Percentiles rank a stretch among this genome's conserved stretches.
Evolutionary conservation across 1,284 basidiomycete genomes (phyloP).

Genomic region (Meripilus lineatus): DNA sequence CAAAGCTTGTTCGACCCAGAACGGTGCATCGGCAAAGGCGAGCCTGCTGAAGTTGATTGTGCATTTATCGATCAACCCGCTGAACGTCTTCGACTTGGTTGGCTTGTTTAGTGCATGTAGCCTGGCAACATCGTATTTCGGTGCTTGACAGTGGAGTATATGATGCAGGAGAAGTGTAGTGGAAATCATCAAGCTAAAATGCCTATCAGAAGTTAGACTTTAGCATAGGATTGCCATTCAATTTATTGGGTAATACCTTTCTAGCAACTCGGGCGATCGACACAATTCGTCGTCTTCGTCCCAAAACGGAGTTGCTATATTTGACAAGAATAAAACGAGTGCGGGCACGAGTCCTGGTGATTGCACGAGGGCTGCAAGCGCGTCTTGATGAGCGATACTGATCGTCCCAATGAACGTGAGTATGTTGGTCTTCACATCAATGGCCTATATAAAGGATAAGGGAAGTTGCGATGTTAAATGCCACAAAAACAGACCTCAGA

Average conservation of each 20-base stretch:
- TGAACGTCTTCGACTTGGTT: conserved; percentile 54
- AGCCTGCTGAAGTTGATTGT: conserved; percentile 71
- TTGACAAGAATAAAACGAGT: conserved; percentile 48
- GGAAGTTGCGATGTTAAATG: too few relatives aligned
- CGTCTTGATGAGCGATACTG: conserved; percentile 47
- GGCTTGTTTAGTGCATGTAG: conserved; percentile 48
- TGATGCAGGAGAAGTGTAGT: conserved; percentile 56
- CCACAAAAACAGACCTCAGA: too few relatives aligned
- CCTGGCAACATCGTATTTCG: conserved; percentile 46
- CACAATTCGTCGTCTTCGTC: conserved; percentile 48
- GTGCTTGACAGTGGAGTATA: conserved; percentile 44
- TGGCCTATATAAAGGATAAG: too few relatives aligned
- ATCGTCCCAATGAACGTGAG: conserved; percentile 54
- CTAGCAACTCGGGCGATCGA: too few relatives aligned
- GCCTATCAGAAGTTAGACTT: too few relatives aligned
- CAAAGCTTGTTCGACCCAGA: conserved; percentile 47
- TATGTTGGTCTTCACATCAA: conserved; percentile 45
- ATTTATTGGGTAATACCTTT: too few relatives aligned
- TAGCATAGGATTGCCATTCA: too few relatives aligned
- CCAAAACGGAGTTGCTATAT: conserved; percentile 54
- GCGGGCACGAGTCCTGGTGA: conserved; percentile 57
- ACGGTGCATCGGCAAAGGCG: conserved; percentile 64
- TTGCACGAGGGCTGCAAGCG: conserved; percentile 42
- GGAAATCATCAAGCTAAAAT: conserved; percentile 44
- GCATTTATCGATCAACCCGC: conserved; percentile 69